Evolutionary conservation across 2,329 filamentous ascomycete genomes (phyloP), one percentile per base, ranked within the genome.

Genomic region (Didymella keratinophila): DNA sequence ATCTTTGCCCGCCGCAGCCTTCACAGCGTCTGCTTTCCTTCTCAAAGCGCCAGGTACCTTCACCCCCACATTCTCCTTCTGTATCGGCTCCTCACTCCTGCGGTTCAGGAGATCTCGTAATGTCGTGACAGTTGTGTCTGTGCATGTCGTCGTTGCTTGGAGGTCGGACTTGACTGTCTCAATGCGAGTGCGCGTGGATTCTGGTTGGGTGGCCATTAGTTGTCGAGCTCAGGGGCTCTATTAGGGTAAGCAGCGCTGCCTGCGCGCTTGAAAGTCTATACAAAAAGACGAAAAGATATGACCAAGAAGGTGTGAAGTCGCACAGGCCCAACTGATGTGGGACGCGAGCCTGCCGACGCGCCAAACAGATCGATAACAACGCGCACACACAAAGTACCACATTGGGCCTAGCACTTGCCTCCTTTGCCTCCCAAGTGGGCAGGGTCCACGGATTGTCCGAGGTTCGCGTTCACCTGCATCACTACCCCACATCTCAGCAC

Each of bases 111-210:
- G 69, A 12, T 78, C 76, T 63, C 79, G 82, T 52, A 86, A 77
- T 21, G 78, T 69, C 45, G 76, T 71, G 5, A 79, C 76, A 2
- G 81, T 84, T 11, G 78, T 69, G 14, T 80, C 73, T 28, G 82
- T 79, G 65, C 83, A 85, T 66, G 81, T 82, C 51, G 80, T 71
- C 64, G 78, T 77, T 20, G 81, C 80, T 48, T 73, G 69, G 37
- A 84, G 76, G 50, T 82, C 79, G 64, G 70, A 72, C 69, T 81
- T 83, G 70, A 84, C 78, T 56, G 75, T 78, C 57, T 83, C 80
- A 64, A 79, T 78, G 63, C 79, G 78, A 56, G 52, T 82, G 84
- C 61, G 82, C 77, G 62, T 56, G 36, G 70, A 52, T 47, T 68
- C 67, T 49, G 68, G 60, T 45, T 70, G 66, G 43, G 66, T 61